phyloP scores from a whole-genome alignment of 441 rosid species.

The Sinapis alba region DNA sequence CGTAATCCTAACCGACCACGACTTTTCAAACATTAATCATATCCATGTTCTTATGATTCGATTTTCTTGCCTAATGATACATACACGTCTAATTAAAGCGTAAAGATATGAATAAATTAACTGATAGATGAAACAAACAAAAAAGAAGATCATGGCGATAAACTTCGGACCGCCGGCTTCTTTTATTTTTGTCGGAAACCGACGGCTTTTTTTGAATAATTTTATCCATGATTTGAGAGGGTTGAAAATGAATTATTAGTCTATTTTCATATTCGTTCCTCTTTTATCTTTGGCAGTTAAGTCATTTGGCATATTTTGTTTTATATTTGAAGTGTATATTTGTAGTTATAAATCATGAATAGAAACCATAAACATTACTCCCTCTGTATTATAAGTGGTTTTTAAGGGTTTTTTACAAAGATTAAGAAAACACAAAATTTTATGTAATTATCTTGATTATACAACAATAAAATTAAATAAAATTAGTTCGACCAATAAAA shows the following conservation, averaged over 20 bases:
- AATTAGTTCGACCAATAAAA: no score
- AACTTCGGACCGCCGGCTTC: constrained; percentile 20
- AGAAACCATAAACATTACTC: no score
- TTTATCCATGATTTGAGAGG: constrained; percentile 10
- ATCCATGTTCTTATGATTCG: constrained; percentile 21
- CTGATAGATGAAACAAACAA: neutral
- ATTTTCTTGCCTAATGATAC: neutral
- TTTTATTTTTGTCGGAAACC: neutral
- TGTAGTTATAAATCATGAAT: neutral
- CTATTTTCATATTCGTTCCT: constrained; percentile 20
- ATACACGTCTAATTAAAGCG: neutral
- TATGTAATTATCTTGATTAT: no score
- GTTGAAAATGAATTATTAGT: neutral
- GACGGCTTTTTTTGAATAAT: constrained; percentile 20
- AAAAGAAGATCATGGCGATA: neutral
- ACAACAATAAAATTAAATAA: no score
- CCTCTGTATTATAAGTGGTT: no score
- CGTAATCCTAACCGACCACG: constrained; percentile 39
- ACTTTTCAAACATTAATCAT: constrained; percentile 23
- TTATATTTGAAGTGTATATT: neutral
- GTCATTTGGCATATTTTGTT: neutral
- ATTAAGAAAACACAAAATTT: no score
- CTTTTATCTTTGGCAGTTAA: constrained; percentile 14
- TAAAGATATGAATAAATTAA: neutral
- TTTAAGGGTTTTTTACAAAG: no score